Base-by-base conservation (phyloP, 2,329 filamentous ascomycete species). In the Fusarium sambucinum region DNA sequence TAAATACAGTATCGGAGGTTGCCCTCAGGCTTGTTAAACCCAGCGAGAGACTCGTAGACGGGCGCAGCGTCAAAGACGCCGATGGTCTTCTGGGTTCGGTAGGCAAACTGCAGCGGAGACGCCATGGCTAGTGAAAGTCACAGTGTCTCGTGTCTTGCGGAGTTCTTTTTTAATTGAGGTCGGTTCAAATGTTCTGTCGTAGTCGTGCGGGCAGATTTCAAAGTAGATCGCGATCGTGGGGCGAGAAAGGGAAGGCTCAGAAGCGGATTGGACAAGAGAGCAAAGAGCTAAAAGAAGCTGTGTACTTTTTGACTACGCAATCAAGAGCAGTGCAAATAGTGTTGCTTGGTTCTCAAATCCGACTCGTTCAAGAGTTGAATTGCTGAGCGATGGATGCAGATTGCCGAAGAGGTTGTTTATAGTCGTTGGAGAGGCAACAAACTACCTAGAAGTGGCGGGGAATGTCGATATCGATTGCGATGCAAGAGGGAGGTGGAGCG, bases 81-180 rank as follows among this genome's bases (percentile, higher is more conserved):
- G 84, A 99, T 94, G 81, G 90, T 91, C 89, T 97, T 98, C 83
- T 94, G 92, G 81, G 96, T 97, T 84, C 96, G 93, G 87, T 92
- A 97, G 82, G 93, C 93, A 89, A 97, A 92, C 89, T 97, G 95
- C 84, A 95, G 91, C 78, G 92, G 90, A 86, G 86, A 90, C 80
- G 93, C 92, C 94, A 97, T 97, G 88, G 90, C 92, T 94, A 94
- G 88, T 90, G 78, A 93, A 94, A 94, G 91, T 86, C 91, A 93
- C 92, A 92, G 90, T 68, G 67, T 77, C 77, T 77, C 74, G 69
- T 70, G 73, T 74, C 70, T 73, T 75, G 67, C 68, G 62, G 45
- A 55, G 58, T 69, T 69, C 70, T 68, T 74, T 74, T 70, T 72
- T 66, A 19, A 38, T 38, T 73, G 67, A 74, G 69, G 71, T 58